Conservation (phyloP, 805 yeast species). For the Sporopachydermia lactativora region DNA sequence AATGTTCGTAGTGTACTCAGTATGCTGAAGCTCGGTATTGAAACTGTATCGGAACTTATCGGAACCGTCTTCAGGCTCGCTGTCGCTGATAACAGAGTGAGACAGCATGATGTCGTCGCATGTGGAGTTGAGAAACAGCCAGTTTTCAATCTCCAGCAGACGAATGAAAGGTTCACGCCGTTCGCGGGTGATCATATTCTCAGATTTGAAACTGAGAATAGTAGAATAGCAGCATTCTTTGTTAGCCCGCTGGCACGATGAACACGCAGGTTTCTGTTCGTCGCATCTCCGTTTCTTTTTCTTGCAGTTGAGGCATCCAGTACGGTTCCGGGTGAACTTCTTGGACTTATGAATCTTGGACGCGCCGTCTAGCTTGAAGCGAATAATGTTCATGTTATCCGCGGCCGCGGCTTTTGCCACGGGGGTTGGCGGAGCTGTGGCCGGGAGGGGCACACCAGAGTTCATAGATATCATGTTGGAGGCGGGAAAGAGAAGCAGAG, state of each 20-base stretch:
- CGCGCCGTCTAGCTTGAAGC: not conserved
- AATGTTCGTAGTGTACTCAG: not conserved
- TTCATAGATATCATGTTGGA: too few relatives aligned
- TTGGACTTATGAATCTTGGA: not conserved
- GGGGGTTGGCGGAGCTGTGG: too few relatives aligned
- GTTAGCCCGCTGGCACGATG: conserved; percentile 11
- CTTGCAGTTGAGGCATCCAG: conserved; percentile 31
- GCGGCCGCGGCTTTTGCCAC: not conserved
- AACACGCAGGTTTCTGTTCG: conserved; percentile 15
- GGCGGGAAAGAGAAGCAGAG: too few relatives aligned
- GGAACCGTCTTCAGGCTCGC: conserved; percentile 3
- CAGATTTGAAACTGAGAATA: conserved; percentile 14
- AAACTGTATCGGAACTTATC: not conserved
- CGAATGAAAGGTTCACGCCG: not conserved
- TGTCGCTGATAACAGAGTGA: conserved; percentile 6
- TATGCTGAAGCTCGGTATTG: conserved; percentile 1
- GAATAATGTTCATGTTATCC: not conserved
- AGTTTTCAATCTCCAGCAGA: conserved; percentile 1
- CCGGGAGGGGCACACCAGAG: too few relatives aligned
- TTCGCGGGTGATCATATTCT: conserved; percentile 2
- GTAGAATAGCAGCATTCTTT: conserved; percentile 12
- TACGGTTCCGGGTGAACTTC: conserved; percentile 8
- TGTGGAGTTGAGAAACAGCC: conserved; percentile 8
- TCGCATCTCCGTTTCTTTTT: conserved; percentile 28
- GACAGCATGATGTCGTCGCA: conserved; percentile 9